Evolutionary conservation across 305 asterid species (phyloP).

Genomic region (Fraxinus albicans): DNA sequence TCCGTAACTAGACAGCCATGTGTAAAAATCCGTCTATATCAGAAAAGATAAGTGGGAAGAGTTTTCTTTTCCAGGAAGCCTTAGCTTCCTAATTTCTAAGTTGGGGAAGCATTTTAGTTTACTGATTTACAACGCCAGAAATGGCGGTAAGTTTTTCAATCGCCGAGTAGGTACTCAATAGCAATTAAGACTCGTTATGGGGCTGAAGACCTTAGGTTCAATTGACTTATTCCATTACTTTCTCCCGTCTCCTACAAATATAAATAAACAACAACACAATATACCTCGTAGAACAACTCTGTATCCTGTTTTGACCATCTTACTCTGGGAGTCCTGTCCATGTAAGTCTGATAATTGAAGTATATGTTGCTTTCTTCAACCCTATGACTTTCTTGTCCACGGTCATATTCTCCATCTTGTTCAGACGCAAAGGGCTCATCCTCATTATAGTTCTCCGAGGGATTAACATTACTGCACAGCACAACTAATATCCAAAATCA

Average conservation of each 20-base stretch:
- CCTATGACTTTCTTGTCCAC: slow-evolving; percentile 33
- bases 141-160: background rate
- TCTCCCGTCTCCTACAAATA: background rate
- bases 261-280: slow-evolving; percentile 14
- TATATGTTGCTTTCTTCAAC: slow-evolving; percentile 44
- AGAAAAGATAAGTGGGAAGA: background rate
- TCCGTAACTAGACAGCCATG: background rate
- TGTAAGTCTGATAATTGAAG: slow-evolving; percentile 77
- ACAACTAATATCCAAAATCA: slow-evolving; percentile 23
- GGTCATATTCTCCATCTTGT: slow-evolving; percentile 38
- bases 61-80: background rate
- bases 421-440: slow-evolving; percentile 38
- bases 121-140: background rate
- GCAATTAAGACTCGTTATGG: background rate
- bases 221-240: background rate
- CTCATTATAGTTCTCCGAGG: slow-evolving; percentile 36
- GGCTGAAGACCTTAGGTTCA: background rate
- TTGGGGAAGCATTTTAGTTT: background rate
- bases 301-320: slow-evolving; percentile 91
- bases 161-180: background rate
- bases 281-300: slow-evolving; percentile 82
- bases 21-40: background rate
- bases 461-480: slow-evolving; percentile 47
- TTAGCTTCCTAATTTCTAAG: background rate
- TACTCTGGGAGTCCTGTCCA: slow-evolving; percentile 60